Evolutionary conservation across 306 rosid species (phyloP), one percentile per base, ranked within the genome.

Genomic region (Trifolium pratense): DNA sequence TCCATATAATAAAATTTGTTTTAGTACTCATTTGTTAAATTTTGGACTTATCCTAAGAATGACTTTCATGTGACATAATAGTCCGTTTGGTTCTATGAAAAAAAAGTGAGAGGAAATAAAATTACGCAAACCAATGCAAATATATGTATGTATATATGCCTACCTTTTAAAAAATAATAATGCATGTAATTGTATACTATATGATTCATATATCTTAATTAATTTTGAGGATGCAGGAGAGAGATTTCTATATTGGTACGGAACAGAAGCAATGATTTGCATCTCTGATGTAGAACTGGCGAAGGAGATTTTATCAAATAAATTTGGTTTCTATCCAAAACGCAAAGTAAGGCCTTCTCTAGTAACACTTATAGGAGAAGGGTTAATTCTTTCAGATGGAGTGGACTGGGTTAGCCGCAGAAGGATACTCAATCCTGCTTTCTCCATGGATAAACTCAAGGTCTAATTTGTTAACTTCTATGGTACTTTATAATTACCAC

Each of bases 371-470:
- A 9, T 42, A 14, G 84, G 84, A 49, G 2, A 51, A 0, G 80
- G 80, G 16, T 31, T 80, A n/a, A 25, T 43, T 26, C 10, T 68
- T 7, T 1, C 20, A 43, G 43, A 11, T 4, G 84, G 84, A 40
- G 4, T 9, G 11, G 73, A 75, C 0, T 75, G 84, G 80, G 76
- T 11, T 52, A 74, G n/a, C 20, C 84, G 42, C 17, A 74, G 84
- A 74, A 68, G 68, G 60, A 80, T 69, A 17, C 42, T 80, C 73
- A 62, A 60, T 69, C 84, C 84, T 9, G 84, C 84, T 13, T 80
- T 75, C 59, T 37, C 80, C 5, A 42, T 74, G 25, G 80, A 80
- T 63, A 80, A 75, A 63, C 77, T 80, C 4, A 80, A 80, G 84
- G 84, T 75, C 14, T 40, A 6, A 10, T 26, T 26, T 26, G 4